These are phyloP conservation scores for Suhomyces xylopsoci DNA, from an alignment of 805 yeast species.

Conservation along the genomic window DNA sequence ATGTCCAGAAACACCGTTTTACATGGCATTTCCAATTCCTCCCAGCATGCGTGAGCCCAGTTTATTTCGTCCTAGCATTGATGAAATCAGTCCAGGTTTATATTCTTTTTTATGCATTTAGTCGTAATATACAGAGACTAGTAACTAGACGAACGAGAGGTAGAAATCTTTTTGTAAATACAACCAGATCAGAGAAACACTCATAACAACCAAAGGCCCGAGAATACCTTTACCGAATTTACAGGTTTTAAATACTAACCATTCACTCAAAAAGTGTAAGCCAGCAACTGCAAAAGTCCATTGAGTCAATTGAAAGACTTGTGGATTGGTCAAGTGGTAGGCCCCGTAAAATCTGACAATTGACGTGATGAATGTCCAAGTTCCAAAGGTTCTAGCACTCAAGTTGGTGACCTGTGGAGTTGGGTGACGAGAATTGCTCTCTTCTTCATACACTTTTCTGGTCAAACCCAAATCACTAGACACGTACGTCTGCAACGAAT, in stretches of 20 bases:
- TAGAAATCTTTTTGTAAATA: slow-evolving; percentile 64
- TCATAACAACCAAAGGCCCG: slow-evolving; percentile 82
- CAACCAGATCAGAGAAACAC: slow-evolving; percentile 80
- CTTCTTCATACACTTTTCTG: slow-evolving; percentile 66
- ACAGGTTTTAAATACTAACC: slow-evolving; percentile 76
- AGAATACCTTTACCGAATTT: slow-evolving; percentile 81
- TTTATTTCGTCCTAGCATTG: neutral
- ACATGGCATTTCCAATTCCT: slow-evolving; percentile 3
- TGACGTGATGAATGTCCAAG: slow-evolving; percentile 91
- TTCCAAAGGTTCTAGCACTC: slow-evolving; percentile 96
- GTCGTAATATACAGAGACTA: neutral
- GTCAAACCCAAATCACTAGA: slow-evolving; percentile 69
- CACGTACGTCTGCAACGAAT: slow-evolving; percentile 81
- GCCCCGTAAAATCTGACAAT: slow-evolving; percentile 87
- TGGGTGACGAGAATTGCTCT: slow-evolving; percentile 20
- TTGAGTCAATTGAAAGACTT: slow-evolving; percentile 73
- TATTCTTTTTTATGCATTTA: neutral
- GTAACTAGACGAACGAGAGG: slow-evolving; percentile 13
- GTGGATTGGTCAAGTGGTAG: slow-evolving; percentile 58
- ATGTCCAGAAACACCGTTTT: slow-evolving; percentile 12
- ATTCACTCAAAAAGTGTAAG: slow-evolving; percentile 78
- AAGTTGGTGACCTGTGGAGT: slow-evolving; percentile 43
- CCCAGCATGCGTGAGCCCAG: neutral
- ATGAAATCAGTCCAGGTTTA: neutral
- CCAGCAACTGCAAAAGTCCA: slow-evolving; percentile 82